Base-by-base conservation (phyloP, 2,329 filamentous ascomycete species). In the Colletotrichum siamense region DNA sequence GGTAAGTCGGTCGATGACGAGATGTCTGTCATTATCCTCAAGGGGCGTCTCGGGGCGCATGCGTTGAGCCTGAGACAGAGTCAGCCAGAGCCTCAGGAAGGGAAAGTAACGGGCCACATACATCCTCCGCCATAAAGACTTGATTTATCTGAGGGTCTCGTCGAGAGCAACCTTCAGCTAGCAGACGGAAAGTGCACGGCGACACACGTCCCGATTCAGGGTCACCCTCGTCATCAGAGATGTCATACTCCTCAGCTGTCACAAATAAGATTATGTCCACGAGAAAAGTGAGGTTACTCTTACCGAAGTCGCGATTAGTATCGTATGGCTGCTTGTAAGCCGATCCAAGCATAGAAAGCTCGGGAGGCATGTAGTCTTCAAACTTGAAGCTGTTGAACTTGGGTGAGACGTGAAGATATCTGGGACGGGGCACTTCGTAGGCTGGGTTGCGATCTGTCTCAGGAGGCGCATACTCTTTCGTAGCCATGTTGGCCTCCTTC, bases 181-280 rank as follows among this genome's bases (percentile, higher is more conserved):
- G 85, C 3, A 81, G 78, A 15, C 83, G 81, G 72, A 89, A 89
- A 0, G 84, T 87, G 74, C 82, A 85, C 2, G 87, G 86, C 0
- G 84, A 85, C 32, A 89, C 85, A 2, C 83, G 84, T 2, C 82
- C 83, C 6, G 81, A 79, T 6, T 81, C 78, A 0, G 82, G 81
- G 26, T 83, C 83, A 3, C 85, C 87, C 73, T 90, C 87, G 24
- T 84, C 82, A 67, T 88, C 86, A 0, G 83, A 85, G 22, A 87
- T 81, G 36, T 83, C 82, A 39, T 79, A 79, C 12, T 79, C 77
- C 10, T 77, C 73, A 3, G 15, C 75, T 69, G 16, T 4, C 4
- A 36, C 3, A 16, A 16, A 13, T 74, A 55, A 72, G 57, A 15
- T 61, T 26, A 3, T 34, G 49, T 28, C 2, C 16, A 52, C 26